Percentiles rank a stretch among this genome's conserved stretches.
These are phyloP conservation scores for Suhomyces sp. DNA, from an alignment of 805 yeast species.

Conservation along the genomic window DNA sequence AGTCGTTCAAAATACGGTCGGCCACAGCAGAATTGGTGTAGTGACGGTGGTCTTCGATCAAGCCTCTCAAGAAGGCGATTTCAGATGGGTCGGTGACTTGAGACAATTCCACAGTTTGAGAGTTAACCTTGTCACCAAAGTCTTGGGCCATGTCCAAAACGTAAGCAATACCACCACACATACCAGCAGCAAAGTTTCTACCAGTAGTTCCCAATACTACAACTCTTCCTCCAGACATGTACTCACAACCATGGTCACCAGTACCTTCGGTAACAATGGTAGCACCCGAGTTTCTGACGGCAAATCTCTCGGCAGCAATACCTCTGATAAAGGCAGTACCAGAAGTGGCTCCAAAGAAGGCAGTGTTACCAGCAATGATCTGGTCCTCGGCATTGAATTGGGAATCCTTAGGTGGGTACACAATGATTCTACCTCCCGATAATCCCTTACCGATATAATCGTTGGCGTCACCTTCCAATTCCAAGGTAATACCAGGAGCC, in stretches of 20 bases:
- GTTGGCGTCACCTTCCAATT: constrained; percentile 95
- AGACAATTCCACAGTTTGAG: constrained; percentile 76
- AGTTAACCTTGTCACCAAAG: constrained; percentile 74
- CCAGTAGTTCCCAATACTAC: constrained; percentile 90
- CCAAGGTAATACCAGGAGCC: constrained; percentile 93
- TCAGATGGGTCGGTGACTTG: constrained; percentile 81
- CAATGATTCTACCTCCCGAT: constrained; percentile 90
- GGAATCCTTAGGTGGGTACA: constrained; percentile 86
- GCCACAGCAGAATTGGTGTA: constrained; percentile 93
- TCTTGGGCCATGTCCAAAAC: constrained; percentile 95
- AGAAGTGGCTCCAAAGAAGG: constrained; percentile 96
- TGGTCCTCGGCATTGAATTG: constrained; percentile 92
- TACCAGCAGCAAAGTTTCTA: constrained; percentile 94
- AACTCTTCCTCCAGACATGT: constrained; percentile 99
- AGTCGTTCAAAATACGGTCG: constrained; percentile 73
- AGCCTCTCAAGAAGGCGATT: constrained; percentile 88
- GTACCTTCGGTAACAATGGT: constrained; percentile 94
- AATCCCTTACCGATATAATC: constrained; percentile 98
- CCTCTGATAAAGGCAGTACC: constrained; percentile 94
- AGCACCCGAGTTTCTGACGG: constrained; percentile 98
- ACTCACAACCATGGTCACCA: constrained; percentile 99
- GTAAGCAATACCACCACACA: constrained; percentile 99
- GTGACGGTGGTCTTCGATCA: constrained; percentile 92
- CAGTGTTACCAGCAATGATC: constrained; percentile 94
- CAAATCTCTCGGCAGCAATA: constrained; percentile 97